Evolutionary conservation across 345 rosid genomes (phyloP), one percentile per base, ranked within the genome.

Genomic region (Euphorbia pulcherrima): DNA sequence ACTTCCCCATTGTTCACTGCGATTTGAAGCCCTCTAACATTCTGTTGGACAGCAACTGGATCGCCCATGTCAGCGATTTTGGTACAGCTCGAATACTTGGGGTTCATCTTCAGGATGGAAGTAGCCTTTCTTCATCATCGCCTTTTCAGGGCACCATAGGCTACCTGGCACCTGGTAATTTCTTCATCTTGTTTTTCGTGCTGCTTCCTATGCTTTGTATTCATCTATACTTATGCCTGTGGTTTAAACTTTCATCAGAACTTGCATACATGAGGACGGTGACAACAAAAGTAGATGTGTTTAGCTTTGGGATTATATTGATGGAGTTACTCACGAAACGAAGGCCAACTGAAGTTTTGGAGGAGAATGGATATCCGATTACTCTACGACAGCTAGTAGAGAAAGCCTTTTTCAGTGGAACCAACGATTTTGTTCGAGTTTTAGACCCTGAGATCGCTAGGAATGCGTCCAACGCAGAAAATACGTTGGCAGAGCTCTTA

Each of bases 21-120:
- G 97, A 92, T 79, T 63, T 92, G 77, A 92, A 92, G 81, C 98
- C 95, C 48, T 85, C 96, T 44, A 92, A 92, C 76, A 60, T 92
- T 74, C 88, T 90, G 44, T 64, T 92, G 63, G 88, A 90, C 74
- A 75, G 73, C 47, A 78, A 84, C 6, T 82, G 88, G 78, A 81
- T 80, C 11, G 89, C 92, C 29, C 90, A 87, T 73, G 97, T 90
- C n/a, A 86, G 98, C 27, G 98, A 92, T 74, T 92, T 92, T n/a
- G 98, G 98, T 53, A 92, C 98, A 20, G 92, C 97, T 64, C 82
- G 93, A 51, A 88, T 92, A 60, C 81, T 90, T 30, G 90, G 86
- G 58, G 48, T 86, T 52, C 88, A 83, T 52, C 80, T 73, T 21
- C 81, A 86, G 23, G 85, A 79, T 60, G 88, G 82, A 52, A 81